Base-by-base conservation (phyloP, 768 basidiomycete species). In the Calocybe indica region DNA sequence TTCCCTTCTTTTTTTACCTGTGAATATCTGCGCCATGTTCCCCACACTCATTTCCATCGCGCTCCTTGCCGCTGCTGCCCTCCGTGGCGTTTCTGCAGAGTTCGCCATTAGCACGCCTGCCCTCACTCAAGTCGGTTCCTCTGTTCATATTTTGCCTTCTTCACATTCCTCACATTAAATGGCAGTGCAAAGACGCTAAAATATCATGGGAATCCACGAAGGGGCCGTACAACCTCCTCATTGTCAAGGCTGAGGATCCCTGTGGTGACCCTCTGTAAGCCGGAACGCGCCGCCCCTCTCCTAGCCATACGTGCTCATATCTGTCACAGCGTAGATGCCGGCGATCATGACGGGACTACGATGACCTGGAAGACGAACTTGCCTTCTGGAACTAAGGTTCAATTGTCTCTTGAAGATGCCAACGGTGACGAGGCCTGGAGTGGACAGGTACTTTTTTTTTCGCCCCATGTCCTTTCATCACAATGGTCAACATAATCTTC, bases 11-110 rank as follows among this genome's bases (percentile, higher is more conserved):
- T 22, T 22, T 58, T 56, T 58, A 61, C 35, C 31, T 34, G 44
- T 45, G 39, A 12, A 46, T 46, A 52, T 58, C 48, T 58, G 54
- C 51, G 55, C 66, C 67, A 91, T 90, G 88, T 82, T 82, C 77
- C 69, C 79, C 71, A 86, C 88, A 69, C 67, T 90, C 86, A 44
- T 88, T 87, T 75, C 76, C 51, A 62, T 79, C 69, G 73, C 84
- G 58, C 78, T 89, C 82, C 67, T 88, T 71, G 65, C 75, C 59
- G 60, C 71, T 55, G 68, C 82, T 62, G 74, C 75, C 63, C 56
- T 79, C 58, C 70, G 60, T 52, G 69, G 68, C 59, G 81, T 70
- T 46, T 55, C 75, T 46, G 82, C 86, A 49, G 70, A 66, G 13
- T 75, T 88, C 55, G 59, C 66, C 37, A 68, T 88, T 57, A 59